Evolutionary conservation across 192 early-diverging fungal species (phyloP).

Genomic region (Gryganskiella cystojenkinii): DNA sequence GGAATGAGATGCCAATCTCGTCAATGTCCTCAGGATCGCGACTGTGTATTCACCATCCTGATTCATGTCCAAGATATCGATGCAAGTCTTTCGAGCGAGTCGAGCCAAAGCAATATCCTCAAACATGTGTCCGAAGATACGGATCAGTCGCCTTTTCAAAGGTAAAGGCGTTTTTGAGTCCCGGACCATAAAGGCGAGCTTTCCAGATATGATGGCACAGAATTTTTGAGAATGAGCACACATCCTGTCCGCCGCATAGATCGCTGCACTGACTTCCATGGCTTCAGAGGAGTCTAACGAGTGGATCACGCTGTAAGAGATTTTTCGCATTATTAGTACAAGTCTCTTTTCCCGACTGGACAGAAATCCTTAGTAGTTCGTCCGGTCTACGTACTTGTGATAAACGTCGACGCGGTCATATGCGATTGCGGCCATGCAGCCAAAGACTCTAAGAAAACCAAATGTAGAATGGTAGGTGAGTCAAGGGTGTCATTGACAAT

Average conservation of each 20-base stretch:
- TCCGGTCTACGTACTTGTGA: conserved; percentile 44
- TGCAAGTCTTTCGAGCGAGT: conserved; percentile 53
- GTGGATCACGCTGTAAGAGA: conserved; percentile 49
- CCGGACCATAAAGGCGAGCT: conserved; percentile 47
- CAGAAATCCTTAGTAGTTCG: not conserved
- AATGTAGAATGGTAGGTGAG: too few species aligned
- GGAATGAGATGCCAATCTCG: conserved; percentile 48
- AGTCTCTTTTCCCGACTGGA: too few species aligned
- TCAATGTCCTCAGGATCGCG: conserved; percentile 54
- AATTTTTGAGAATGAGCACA: conserved; percentile 57
- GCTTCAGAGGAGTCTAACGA: conserved; percentile 55
- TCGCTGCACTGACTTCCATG: conserved; percentile 57
- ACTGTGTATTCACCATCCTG: conserved; percentile 49
- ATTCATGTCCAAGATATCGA: conserved; percentile 48
- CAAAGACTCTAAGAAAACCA: conserved; percentile 49
- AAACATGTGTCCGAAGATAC: conserved; percentile 65
- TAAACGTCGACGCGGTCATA: conserved; percentile 59
- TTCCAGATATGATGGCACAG: conserved; percentile 55
- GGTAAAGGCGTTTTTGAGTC: conserved; percentile 45
- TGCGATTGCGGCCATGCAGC: conserved; percentile 57
- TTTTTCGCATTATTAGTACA: not conserved
- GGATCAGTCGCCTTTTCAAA: conserved; percentile 43
- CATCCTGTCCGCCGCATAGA: conserved; percentile 58
- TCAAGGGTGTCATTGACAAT: not conserved
- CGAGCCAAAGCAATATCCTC: conserved; percentile 54